phyloP scores from a whole-genome alignment of 768 basidiomycete genomes.

The Bullera alba region DNA sequence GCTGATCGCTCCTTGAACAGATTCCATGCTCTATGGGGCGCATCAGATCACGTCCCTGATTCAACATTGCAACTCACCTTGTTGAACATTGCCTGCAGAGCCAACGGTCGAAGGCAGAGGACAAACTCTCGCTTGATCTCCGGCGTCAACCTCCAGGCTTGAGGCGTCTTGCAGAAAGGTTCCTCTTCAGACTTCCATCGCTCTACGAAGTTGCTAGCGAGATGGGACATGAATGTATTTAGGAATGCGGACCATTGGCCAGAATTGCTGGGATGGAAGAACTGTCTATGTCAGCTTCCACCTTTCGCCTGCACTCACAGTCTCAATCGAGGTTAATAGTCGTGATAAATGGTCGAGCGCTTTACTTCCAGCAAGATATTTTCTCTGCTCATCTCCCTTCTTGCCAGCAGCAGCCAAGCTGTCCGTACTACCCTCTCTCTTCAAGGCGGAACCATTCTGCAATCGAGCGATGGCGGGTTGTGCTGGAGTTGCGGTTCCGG shows the following conservation, averaged over 20 bases:
- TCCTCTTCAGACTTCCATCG: constrained; percentile 65
- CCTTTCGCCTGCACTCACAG: constrained; percentile 34
- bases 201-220: constrained; percentile 78
- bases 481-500: constrained; percentile 45
- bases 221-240: constrained; percentile 64
- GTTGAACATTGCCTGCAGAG: constrained; percentile 83
- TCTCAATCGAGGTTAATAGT: constrained; percentile 77
- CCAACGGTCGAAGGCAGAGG: constrained; percentile 70
- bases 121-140: constrained; percentile 78
- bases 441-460: constrained; percentile 46
- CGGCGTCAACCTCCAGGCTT: constrained; percentile 67
- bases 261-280: constrained; percentile 85
- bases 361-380: constrained; percentile 73
- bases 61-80: constrained; percentile 46
- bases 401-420: constrained; percentile 37
- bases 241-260: constrained; percentile 63
- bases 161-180: constrained; percentile 72
- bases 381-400: constrained; percentile 48
- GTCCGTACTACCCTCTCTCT: constrained; percentile 50
- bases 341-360: constrained; percentile 79
- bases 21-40: constrained; percentile 54
- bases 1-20: constrained; percentile 67
- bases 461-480: constrained; percentile 43
- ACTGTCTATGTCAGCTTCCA: constrained; percentile 42
- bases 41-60: not conserved